Evolutionary conservation across 2,329 filamentous ascomycete species (phyloP), one percentile per base, ranked within the genome.

Genomic region (Grosmannia penicillata): DNA sequence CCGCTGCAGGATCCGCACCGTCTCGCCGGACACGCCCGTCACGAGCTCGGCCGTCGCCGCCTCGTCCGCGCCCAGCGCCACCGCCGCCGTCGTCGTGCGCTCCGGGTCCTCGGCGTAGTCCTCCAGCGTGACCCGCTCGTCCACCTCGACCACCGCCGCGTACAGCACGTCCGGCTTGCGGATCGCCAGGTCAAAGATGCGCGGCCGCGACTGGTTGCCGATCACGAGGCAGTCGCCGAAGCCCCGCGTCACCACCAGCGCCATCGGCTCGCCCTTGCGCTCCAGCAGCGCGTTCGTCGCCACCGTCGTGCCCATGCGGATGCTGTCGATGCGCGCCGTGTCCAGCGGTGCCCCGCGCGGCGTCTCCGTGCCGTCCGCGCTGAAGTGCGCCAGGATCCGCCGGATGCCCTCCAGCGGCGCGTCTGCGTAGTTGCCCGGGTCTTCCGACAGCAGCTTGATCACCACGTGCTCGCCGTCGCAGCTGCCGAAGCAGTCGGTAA

Each of bases 401-500:
- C 40, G 59, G 43, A 81, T 81, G 29, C 75, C 75, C 59, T 81
- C 77, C 13, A 78, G 61, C 0, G 77, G 76, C 2, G 77, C 77
- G 57, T 82, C 77, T 35, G 71, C 59, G 53, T 82, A 81, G 53
- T 81, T 78, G 21, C 62, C 58, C 0, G 76, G 77, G 48, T 80
- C 75, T 45, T 76, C 75, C 1, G 76, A 80, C 21, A 81, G 65
- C 1, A 81, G 63, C 54, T 82, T 82, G 54, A 82, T 76, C 37
- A 80, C 55, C 25, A 79, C 62, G 48, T 80, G 75, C 54, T 79
- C 74, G 8, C 8, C 24, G 54, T 72, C 65, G 62, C 21, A 65
- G 66, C 44, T 89, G 46, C 83, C 85, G 15, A 93, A 82, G 53
- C 84, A 93, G 59, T 94, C 86, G 26, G 86, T 93, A 56, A 94